A percentile compares a stretch with the other conserved stretches of the same genome.
Conservation (phyloP, 164 flowering plant genomes). For the Chimonanthus salicifolius region DNA sequence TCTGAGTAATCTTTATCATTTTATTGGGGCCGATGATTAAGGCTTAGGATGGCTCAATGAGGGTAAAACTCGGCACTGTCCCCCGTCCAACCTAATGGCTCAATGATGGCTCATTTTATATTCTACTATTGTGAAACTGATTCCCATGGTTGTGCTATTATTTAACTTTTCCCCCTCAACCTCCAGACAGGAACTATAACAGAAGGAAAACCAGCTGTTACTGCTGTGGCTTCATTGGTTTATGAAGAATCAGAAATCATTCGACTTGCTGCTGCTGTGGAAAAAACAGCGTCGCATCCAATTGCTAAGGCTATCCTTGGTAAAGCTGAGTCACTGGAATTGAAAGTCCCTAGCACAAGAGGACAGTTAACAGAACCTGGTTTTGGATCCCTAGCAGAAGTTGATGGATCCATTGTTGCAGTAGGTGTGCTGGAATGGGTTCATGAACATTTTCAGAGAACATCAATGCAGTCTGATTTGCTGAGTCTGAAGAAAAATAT, state of each 20-base stretch:
- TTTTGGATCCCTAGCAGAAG: slow-evolving; percentile 86
- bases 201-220: slow-evolving; percentile 86
- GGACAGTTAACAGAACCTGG: slow-evolving; percentile 91
- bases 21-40: no score
- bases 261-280: slow-evolving; percentile 89
- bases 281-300: slow-evolving; percentile 90
- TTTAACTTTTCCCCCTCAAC: slow-evolving; percentile 11
- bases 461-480: slow-evolving; percentile 32
- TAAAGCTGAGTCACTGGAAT: slow-evolving; percentile 64
- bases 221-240: slow-evolving; percentile 56
- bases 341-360: slow-evolving; percentile 61
- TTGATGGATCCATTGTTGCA: slow-evolving; percentile 79
- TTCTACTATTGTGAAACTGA: neutral
- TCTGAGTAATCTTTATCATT: no score
- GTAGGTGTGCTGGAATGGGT: slow-evolving; percentile 87
- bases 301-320: slow-evolving; percentile 77
- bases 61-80: no score
- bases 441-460: slow-evolving; percentile 52
- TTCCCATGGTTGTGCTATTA: neutral
- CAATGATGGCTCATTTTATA: no score
- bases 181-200: slow-evolving; percentile 94
- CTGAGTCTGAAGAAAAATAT: slow-evolving; percentile 40
- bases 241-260: slow-evolving; percentile 68
- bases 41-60: no score
- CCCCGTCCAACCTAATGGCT: no score